A percentile compares a stretch with the other conserved stretches of the same genome.
Evolutionary conservation across 1,284 basidiomycete genomes (phyloP).

Genomic region (Coniferiporia sulphurascens): DNA sequence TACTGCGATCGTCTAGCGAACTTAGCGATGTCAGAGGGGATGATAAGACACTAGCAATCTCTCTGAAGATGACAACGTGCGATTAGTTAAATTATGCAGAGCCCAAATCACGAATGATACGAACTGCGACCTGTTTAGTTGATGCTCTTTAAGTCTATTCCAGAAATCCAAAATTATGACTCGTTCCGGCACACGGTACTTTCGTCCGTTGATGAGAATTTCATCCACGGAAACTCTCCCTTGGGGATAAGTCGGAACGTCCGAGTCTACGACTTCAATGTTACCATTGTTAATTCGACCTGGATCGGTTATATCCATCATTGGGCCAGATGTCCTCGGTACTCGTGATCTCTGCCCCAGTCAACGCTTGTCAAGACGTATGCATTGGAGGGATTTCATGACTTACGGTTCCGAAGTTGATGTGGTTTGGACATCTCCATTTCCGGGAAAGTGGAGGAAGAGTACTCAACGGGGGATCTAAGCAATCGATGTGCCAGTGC

Average conservation of each 20-base stretch:
- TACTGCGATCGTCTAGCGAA: conserved; percentile 59
- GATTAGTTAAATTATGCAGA: neutral
- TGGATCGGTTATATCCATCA: conserved; percentile 66
- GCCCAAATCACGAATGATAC: conserved; percentile 18
- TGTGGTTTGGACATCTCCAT: conserved; percentile 99
- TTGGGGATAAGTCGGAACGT: conserved; percentile 39
- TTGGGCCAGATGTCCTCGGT: conserved; percentile 60
- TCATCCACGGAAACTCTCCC: conserved; percentile 60
- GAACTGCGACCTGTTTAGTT: conserved; percentile 39
- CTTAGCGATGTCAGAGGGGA: conserved; percentile 74
- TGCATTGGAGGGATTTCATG: conserved; percentile 15
- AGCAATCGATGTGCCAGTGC: conserved; percentile 97
- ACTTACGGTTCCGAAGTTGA: conserved; percentile 72
- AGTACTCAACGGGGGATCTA: conserved; percentile 82
- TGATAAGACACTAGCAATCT: conserved; percentile 46
- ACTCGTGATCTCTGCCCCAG: conserved; percentile 71
- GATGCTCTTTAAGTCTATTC: conserved; percentile 66
- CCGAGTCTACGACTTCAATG: conserved; percentile 78
- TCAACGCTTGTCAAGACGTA: conserved; percentile 3
- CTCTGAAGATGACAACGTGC: conserved; percentile 14
- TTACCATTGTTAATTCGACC: conserved; percentile 87
- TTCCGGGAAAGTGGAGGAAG: conserved; percentile 88
- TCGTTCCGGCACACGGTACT: conserved; percentile 92
- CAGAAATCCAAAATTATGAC: conserved; percentile 94
- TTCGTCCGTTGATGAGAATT: conserved; percentile 75